Conservation (phyloP, 208 protist genomes). For the Acanthamoeba quina region DNA sequence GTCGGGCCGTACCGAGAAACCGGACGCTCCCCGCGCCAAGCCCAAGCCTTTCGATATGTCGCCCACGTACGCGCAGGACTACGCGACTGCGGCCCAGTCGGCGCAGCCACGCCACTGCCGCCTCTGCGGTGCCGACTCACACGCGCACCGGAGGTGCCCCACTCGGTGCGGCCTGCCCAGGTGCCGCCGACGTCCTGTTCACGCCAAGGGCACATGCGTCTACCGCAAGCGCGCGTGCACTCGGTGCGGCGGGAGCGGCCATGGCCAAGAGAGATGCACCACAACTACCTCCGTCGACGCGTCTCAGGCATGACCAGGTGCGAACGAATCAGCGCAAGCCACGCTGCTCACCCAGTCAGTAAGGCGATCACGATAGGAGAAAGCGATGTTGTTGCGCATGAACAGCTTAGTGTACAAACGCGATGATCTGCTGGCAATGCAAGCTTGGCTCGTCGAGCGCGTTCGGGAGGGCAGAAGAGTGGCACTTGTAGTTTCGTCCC, state of each 20-base stretch:
- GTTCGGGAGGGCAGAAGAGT: too few species aligned
- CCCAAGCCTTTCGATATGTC: not conserved
- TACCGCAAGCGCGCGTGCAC: not conserved
- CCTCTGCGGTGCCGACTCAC: not conserved
- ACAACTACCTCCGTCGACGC: not conserved
- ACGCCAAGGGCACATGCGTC: slow-evolving; percentile 1
- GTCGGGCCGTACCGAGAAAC: too few species aligned
- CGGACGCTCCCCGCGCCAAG: not conserved
- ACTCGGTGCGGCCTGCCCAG: not conserved
- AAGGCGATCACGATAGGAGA: too few species aligned
- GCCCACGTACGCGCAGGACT: not conserved
- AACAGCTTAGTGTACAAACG: too few species aligned
- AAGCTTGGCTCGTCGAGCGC: too few species aligned
- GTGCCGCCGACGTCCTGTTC: not conserved
- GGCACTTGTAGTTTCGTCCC: too few species aligned
- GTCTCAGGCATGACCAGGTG: not conserved
- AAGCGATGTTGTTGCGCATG: too few species aligned
- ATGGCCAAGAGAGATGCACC: not conserved
- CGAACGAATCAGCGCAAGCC: too few species aligned
- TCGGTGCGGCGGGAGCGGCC: not conserved
- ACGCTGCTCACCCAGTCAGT: too few species aligned
- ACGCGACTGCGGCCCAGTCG: not conserved
- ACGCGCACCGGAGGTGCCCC: not conserved
- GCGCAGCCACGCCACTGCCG: not conserved
- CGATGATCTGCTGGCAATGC: too few species aligned